A percentile compares a stretch with the other conserved stretches of the same genome.
Evolutionary conservation across 495 filamentous ascomycete genomes (phyloP).

Genomic region (Penicillium ucsense): DNA sequence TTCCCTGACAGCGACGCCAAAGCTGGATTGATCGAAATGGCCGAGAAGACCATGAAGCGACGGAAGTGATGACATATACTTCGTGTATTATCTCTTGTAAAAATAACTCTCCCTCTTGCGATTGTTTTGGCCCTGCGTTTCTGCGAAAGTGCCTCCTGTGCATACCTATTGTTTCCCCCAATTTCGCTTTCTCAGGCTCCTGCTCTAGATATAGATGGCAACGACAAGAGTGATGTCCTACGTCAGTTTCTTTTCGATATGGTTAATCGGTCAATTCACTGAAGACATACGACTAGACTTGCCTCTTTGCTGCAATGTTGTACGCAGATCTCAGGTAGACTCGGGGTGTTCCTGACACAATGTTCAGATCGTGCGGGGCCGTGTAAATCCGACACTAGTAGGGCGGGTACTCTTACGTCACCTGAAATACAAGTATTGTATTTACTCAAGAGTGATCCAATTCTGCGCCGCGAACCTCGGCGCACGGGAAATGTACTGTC

Average conservation of each 20-base stretch:
- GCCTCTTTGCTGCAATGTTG: too few species aligned
- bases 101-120: slow-evolving; percentile 11
- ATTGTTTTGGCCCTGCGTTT: neutral
- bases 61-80: slow-evolving; percentile 51
- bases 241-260: neutral
- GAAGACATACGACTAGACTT: too few species aligned
- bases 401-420: neutral
- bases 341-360: slow-evolving; percentile 15
- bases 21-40: slow-evolving; percentile 83
- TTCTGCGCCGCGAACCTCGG: neutral
- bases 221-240: neutral
- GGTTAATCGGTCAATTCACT: too few species aligned
- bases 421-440: neutral
- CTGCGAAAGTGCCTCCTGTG: slow-evolving; percentile 10
- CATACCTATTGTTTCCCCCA: slow-evolving; percentile 8
- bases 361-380: slow-evolving; percentile 18
- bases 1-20: slow-evolving; percentile 94
- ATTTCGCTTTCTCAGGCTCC: slow-evolving; percentile 5
- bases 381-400: neutral
- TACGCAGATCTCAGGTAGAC: too few species aligned
- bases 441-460: neutral
- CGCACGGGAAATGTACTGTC: neutral
- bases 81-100: slow-evolving; percentile 11
- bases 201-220: slow-evolving; percentile 4
- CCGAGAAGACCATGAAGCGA: slow-evolving; percentile 79